phyloP scores from a whole-genome alignment of 495 filamentous ascomycete species.

The Endocarpon pusillum region DNA sequence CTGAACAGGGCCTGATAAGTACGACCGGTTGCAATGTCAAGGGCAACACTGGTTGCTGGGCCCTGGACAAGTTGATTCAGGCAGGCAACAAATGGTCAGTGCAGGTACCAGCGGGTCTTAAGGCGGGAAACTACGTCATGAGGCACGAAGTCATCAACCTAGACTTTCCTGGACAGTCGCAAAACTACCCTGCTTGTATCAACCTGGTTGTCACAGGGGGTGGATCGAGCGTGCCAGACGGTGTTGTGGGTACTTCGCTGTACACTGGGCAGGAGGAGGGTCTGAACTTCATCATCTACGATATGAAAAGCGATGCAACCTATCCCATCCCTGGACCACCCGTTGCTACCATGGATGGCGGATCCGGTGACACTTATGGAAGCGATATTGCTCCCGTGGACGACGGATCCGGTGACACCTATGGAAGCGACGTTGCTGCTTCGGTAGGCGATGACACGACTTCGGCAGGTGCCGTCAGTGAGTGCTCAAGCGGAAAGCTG shows the following conservation, averaged over 20 bases:
- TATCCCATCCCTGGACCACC: too few relatives aligned
- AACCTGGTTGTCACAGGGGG: conserved; percentile 54
- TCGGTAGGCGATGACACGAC: too few relatives aligned
- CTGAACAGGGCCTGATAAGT: conserved; percentile 42
- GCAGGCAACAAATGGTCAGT: conserved; percentile 55
- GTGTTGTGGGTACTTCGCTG: conserved; percentile 42
- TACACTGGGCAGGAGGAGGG: conserved; percentile 38
- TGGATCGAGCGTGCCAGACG: conserved; percentile 39
- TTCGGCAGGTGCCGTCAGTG: too few relatives aligned
- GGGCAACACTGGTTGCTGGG: conserved; percentile 41
- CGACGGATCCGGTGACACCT: too few relatives aligned
- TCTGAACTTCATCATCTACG: conserved; percentile 52
- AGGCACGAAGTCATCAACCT: conserved; percentile 70
- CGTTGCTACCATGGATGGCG: too few relatives aligned
- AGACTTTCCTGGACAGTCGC: conserved; percentile 30
- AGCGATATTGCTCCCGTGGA: too few relatives aligned
- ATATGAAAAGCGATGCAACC: too few relatives aligned
- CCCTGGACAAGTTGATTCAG: conserved; percentile 43
- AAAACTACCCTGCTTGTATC: conserved; percentile 67
- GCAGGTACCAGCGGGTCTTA: conserved; percentile 46
- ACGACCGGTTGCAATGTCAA: conserved; percentile 29
- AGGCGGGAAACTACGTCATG: conserved; percentile 57
- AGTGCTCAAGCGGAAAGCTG: too few relatives aligned
- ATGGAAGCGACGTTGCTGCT: too few relatives aligned
- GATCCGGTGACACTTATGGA: too few relatives aligned